Conservation (phyloP, 73 alveolate genomes). For the Breviolum minutum region DNA sequence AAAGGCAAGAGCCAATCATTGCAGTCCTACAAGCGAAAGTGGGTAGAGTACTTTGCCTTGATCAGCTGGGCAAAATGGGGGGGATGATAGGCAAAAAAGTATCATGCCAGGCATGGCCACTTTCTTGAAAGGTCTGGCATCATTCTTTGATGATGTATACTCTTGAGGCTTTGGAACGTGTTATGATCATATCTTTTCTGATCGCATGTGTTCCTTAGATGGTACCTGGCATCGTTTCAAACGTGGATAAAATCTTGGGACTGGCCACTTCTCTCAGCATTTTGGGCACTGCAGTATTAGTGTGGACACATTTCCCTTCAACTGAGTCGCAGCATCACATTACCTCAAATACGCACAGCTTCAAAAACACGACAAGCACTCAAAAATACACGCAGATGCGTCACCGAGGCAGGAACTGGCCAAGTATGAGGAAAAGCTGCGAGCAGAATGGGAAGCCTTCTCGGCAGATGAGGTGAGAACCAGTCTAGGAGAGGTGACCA, state of each 20-base stretch:
- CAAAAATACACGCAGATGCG: not conserved
- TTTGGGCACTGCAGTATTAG: no score
- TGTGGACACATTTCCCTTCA: no score
- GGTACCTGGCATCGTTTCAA: no score
- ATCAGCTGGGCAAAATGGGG: not conserved
- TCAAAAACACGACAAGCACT: not conserved
- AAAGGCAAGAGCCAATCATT: not conserved
- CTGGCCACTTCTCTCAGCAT: no score
- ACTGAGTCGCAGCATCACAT: no score
- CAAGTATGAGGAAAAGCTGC: constrained; percentile 49
- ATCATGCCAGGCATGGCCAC: not conserved
- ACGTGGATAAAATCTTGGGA: no score
- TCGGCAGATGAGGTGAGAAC: constrained; percentile 56
- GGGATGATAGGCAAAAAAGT: not conserved
- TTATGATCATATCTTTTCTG: no score
- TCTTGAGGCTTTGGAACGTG: not conserved
- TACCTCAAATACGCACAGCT: not conserved
- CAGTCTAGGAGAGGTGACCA: not conserved
- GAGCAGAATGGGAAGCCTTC: constrained; percentile 65
- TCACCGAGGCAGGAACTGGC: constrained; percentile 50
- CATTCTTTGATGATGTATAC: not conserved
- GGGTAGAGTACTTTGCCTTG: constrained; percentile 35
- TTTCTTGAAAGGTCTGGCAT: not conserved
- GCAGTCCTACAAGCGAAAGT: constrained; percentile 54
- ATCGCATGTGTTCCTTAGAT: no score